Evolutionary conservation across 345 rosid species (phyloP), one percentile per base, ranked within the genome.

Genomic region (Capsella bursapastoris): DNA sequence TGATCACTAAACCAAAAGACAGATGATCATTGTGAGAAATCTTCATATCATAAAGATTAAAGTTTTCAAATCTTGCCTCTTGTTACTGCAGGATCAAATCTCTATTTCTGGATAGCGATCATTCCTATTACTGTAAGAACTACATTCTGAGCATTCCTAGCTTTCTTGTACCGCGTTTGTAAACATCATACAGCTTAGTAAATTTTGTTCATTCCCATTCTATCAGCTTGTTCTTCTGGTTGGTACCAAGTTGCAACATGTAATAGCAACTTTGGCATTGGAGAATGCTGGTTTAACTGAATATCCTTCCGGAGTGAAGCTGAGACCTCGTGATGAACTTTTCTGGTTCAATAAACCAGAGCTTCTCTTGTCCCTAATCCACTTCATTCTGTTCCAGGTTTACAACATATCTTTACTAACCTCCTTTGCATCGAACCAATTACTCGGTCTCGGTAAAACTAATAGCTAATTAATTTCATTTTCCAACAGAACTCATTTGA

Each of bases 311-410:
- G 96, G 85, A 77, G 65, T 81, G 40, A 87, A 71, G 82, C 63
- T 94, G 83, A 83, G 81, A 82, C 97, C 97, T 71, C 86, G 97
- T 1, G 97, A 95, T 57, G 99, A 89, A 45, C 97, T 95, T 44
- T 95, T 95, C 83, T 95, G 97, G 99, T 87, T 95, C 66, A 95
- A 89, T 59, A 95, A 90, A 82, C 99, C 97, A 1, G 94, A 92
- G 75, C 82, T 89, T 12, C 79, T 92, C 76, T 71, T 95, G 74
- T 85, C 84, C 32, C 84, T 95, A 68, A 90, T 95, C 76, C 99
- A 95, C 79, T 95, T 95, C 81, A 82, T 92, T 57, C 85, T 92
- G 1, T 95, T 95, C 79, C 99, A 95, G 97, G 99, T 95, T 35
- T 52, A 67, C 37, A 52, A 51, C 48, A 22, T 52, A 32, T 44